Base-by-base conservation (phyloP, 768 basidiomycete species). In the Rhodotorula toruloides region DNA sequence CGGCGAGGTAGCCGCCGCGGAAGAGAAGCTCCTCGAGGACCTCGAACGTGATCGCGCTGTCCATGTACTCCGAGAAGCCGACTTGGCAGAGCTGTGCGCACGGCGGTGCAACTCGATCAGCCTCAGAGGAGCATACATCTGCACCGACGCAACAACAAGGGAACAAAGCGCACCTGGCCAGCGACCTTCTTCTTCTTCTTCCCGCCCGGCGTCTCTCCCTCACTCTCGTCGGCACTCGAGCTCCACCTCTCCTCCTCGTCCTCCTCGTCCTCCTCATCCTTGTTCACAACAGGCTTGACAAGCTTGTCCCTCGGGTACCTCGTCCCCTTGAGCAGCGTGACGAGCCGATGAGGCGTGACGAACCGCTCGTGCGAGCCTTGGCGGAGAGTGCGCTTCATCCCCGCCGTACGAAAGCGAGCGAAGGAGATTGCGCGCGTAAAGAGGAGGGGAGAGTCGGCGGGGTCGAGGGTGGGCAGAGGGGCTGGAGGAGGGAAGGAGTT, bases 11-110 rank as follows among this genome's bases (percentile, higher is more conserved):
- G 50, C 68, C 74, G 34, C 94, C 93, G 36, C 94, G 86, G 66
- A 98, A 84, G 74, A 99, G 86, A 25, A 99, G 79, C 75, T 97
- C 94, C 59, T 86, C 88, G 17, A 99, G 80, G 25, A 98, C 92
- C 0, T 86, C 81, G 22, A 89, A 80, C 19, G 87, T 89, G 47
- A 99, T 81, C 1, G 94, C 87, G 6, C 78, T 79, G 7, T 99
- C 94, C 90, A 99, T 97, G 76, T 97, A 99, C 77, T 99, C 94
- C 4, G 94, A 97, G 10, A 91, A 92, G n/a, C 93, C 93, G 70
- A 99, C 91, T 14, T 86, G 83, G 25, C 81, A 81, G 17, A 98
- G 80, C 70, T 91, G 91, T 0, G 91, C 90, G 79, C n/a, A n/a
- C n/a, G n/a, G n/a, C n/a, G n/a, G n/a, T n/a, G n/a, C n/a, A n/a